Evolutionary conservation across 1,284 basidiomycete species (phyloP), one percentile per base, ranked within the genome.

Genomic region (Ceratobasidium sp.): DNA sequence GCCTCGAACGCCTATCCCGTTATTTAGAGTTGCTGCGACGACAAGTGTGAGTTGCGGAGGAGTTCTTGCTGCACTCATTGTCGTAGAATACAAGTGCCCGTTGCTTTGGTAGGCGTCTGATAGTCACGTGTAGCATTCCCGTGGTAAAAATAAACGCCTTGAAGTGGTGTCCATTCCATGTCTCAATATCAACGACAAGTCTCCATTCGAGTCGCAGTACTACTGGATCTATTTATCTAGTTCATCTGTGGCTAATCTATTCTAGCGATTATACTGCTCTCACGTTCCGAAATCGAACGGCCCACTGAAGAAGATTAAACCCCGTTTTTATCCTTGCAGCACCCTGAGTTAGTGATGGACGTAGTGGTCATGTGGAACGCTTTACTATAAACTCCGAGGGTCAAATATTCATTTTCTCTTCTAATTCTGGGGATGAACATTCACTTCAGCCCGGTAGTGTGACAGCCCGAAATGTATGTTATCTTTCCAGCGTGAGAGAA

Each of bases 1-100:
- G 28, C 86, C 85, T 72, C 87, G 83, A 46, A 86, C 82, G 3
- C 97, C 97, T 76, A 99, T 98, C 2, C 96, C 97, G 80, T 97
- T 94, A 23, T 85, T 83, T 73, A 86, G 84, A 2, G 96, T 97
- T 14, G 95, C 94, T 3, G 96, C 96, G 75, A 98, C 96, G 78
- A 99, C 91, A 83, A 98, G 86, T 39, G 95, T 97, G 74, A 98
- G 77, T 10, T 79, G 78, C 14, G 74, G 75, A 58, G 52, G 53
- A 32, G 45, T 55, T 34, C 21, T n/a, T 21, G 26, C 12, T 32
- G 39, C 14, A 14, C n/a, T 41, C 34, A 36, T 26, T 26, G 58
- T 41, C 21, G 58, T 16, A 8, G 53, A 32, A 32, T 10, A 30
- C 28, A 55, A 55, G 53, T 55, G 50, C 9, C 21, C 14, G 28